phyloP scores from a whole-genome alignment of 2,329 filamentous ascomycete genomes.

The Orbilia javanica region DNA sequence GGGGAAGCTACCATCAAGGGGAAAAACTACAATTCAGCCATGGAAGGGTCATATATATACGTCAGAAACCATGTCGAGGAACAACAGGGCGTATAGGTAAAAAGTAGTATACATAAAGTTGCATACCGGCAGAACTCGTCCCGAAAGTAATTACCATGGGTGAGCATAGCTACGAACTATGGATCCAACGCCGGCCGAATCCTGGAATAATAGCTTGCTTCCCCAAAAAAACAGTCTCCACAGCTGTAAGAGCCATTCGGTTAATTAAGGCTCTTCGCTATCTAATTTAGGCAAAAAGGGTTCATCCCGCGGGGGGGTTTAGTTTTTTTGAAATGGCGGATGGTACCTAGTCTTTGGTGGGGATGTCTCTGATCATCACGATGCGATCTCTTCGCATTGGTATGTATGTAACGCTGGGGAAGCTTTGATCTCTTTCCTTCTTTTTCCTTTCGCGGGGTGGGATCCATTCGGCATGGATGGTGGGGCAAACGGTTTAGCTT shows the following conservation, averaged over 20 bases:
- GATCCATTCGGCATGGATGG: not conserved
- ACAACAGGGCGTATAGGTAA: not conserved
- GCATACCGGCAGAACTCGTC: conserved; percentile 49
- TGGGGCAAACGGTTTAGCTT: conserved; percentile 17
- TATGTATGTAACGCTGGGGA: not conserved
- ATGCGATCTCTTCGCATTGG: not conserved
- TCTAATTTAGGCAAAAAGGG: conserved; percentile 56
- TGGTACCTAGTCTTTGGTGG: not conserved
- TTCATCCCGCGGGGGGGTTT: conserved; percentile 19
- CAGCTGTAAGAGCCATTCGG: conserved; percentile 14
- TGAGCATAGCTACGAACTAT: conserved; percentile 14
- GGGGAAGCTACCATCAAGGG: not conserved
- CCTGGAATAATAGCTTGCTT: conserved; percentile 2
- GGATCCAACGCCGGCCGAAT: conserved; percentile 17
- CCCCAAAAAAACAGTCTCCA: not conserved
- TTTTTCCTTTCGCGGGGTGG: conserved; percentile 23
- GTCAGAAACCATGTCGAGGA: conserved; percentile 1
- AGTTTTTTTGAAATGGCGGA: not conserved
- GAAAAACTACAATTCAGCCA: not conserved
- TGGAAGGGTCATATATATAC: conserved; percentile 24
- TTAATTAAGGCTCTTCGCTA: conserved; percentile 23
- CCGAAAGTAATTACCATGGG: conserved; percentile 50
- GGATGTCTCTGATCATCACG: conserved; percentile 15
- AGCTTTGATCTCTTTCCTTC: not conserved
- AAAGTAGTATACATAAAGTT: conserved; percentile 9